Conservation (phyloP, 2,329 filamentous ascomycete genomes). For the Hypomyces perniciosus region DNA sequence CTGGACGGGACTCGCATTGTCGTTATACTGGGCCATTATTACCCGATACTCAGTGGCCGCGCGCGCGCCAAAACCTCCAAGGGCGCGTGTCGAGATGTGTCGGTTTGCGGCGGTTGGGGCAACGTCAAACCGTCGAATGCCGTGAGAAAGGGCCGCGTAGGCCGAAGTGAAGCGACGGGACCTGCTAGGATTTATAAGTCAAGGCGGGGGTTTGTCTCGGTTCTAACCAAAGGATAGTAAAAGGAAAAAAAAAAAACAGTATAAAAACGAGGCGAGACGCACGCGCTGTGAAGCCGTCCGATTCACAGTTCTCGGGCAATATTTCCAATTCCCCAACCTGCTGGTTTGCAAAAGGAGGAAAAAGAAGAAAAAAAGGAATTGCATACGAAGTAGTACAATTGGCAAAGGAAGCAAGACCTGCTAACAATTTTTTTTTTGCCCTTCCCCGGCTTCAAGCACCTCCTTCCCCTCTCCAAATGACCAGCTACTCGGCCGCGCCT, state of each 20-base stretch:
- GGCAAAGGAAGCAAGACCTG: too few relatives aligned
- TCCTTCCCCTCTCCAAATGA: not conserved
- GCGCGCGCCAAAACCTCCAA: not conserved
- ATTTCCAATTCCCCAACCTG: too few relatives aligned
- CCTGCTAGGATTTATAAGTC: not conserved
- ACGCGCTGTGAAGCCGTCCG: too few relatives aligned
- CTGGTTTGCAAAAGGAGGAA: too few relatives aligned
- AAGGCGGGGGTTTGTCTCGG: slow-evolving; percentile 4
- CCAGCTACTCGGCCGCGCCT: not conserved
- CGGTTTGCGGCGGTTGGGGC: slow-evolving; percentile 32
- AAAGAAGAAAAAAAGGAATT: too few relatives aligned
- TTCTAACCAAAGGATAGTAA: not conserved
- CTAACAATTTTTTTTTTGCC: too few relatives aligned
- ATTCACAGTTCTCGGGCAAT: too few relatives aligned
- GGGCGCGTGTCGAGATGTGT: slow-evolving; percentile 13
- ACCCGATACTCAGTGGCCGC: not conserved
- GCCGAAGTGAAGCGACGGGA: slow-evolving; percentile 15
- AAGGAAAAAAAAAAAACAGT: not conserved
- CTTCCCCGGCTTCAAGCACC: too few relatives aligned
- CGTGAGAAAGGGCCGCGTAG: slow-evolving; percentile 6
- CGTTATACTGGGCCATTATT: slow-evolving; percentile 18
- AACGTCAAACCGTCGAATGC: slow-evolving; percentile 20
- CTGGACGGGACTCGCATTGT: slow-evolving; percentile 17
- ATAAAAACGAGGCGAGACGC: not conserved
- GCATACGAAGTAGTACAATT: too few relatives aligned